phyloP scores from a whole-genome alignment of 2,329 filamentous ascomycete species.

The Mycosphaerelloides madeirae region DNA sequence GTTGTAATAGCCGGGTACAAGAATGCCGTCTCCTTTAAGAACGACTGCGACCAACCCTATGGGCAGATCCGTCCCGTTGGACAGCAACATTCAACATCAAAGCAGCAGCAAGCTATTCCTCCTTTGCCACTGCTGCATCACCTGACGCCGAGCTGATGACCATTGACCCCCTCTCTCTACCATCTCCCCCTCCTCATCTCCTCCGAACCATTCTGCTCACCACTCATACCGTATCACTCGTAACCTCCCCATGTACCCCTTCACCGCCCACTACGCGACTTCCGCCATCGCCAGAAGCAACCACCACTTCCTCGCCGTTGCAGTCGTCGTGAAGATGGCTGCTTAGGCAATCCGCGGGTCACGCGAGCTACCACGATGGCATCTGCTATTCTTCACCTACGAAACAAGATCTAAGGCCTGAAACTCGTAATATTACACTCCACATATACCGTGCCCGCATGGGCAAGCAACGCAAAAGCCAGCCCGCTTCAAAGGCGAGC shows the following conservation, averaged over 20 bases:
- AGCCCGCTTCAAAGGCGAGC: constrained; percentile 10
- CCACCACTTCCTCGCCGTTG: constrained; percentile 24
- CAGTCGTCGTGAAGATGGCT: constrained; percentile 36
- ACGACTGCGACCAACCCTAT: constrained; percentile 25
- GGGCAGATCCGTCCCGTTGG: constrained; percentile 25
- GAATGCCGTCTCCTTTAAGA: constrained; percentile 30
- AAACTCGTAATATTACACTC: no score
- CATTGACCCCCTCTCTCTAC: background rate
- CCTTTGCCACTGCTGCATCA: constrained; percentile 1
- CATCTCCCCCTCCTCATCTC: no score
- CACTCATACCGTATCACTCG: background rate
- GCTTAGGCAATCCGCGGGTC: constrained; percentile 32
- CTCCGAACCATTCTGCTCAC: background rate
- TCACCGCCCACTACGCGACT: background rate
- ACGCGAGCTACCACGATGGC: constrained; percentile 32
- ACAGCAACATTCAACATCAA: constrained; percentile 1
- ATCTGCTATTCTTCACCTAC: constrained; percentile 9
- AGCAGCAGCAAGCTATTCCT: background rate
- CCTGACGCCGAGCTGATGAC: background rate
- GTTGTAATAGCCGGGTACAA: constrained; percentile 56
- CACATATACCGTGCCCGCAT: background rate
- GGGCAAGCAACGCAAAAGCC: constrained; percentile 7
- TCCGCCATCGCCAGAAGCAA: constrained; percentile 14
- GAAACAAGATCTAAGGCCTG: constrained; percentile 13
- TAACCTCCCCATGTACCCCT: background rate